These are phyloP conservation scores for Pascua guehoae DNA, from an alignment of 1,284 basidiomycete genomes.

Conservation along the genomic window DNA sequence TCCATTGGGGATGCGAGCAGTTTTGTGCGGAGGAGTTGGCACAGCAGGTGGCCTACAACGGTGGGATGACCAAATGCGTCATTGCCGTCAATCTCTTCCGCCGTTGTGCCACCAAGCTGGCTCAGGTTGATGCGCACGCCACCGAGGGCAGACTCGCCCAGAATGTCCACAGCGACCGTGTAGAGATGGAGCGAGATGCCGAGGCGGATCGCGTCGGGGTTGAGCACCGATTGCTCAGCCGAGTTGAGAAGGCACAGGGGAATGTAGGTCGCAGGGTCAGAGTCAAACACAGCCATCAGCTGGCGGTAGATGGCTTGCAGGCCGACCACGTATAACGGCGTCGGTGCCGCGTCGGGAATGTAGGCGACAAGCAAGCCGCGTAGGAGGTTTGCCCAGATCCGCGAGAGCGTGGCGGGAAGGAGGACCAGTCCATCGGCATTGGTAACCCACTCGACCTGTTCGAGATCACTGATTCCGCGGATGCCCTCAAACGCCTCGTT, in stretches of 20 bases:
- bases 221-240: slow-evolving; percentile 16
- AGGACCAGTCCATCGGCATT: slow-evolving; percentile 15
- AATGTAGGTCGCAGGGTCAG: slow-evolving; percentile 34
- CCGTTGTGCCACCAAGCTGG: not conserved
- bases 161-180: slow-evolving; percentile 16
- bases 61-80: slow-evolving; percentile 22
- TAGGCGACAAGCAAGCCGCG: slow-evolving; percentile 19
- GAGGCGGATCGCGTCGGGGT: slow-evolving; percentile 19
- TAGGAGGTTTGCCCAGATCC: slow-evolving; percentile 39
- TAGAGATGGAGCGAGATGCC: slow-evolving; percentile 26
- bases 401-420: slow-evolving; percentile 27
- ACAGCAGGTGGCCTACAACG: slow-evolving; percentile 27
- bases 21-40: slow-evolving; percentile 27
- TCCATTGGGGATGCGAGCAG: slow-evolving; percentile 15
- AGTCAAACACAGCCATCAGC: slow-evolving; percentile 27
- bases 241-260: slow-evolving; percentile 26
- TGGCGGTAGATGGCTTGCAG: slow-evolving; percentile 22
- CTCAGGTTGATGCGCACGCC: slow-evolving; percentile 1
- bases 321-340: slow-evolving; percentile 22
- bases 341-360: slow-evolving; percentile 12
- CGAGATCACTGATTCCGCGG: slow-evolving; percentile 25
- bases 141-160: slow-evolving; percentile 24
- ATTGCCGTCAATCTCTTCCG: slow-evolving; percentile 5
- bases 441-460: slow-evolving; percentile 23
- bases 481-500: slow-evolving; percentile 31